Evolutionary conservation across 1,139 yeast species (phyloP).

Genomic region (Yamadazyma taylorii): DNA sequence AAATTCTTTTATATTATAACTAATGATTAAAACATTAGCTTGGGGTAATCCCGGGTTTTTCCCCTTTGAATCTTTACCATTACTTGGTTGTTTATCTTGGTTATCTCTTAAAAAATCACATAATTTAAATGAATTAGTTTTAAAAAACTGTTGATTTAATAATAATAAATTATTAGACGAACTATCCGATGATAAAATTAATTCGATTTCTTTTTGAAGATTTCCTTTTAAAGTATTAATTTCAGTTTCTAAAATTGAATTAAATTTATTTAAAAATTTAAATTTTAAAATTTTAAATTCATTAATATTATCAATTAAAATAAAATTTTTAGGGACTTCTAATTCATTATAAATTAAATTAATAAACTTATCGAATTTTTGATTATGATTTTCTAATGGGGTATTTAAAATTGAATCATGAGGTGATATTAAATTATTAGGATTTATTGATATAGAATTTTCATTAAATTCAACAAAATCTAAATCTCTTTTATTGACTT

Average conservation of each 20-base stretch:
- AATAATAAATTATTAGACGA: constrained; percentile 21
- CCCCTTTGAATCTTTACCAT: constrained; percentile 4
- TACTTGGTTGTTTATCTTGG: constrained; percentile 5
- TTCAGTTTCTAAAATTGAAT: constrained; percentile 32
- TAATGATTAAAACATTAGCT: constrained; percentile 22
- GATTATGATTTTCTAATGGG: constrained; percentile 3
- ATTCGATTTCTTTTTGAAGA: constrained; percentile 35
- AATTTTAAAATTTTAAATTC: constrained; percentile 31
- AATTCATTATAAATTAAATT: constrained; percentile 23
- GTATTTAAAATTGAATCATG: constrained; percentile 1
- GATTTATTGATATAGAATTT: constrained; percentile 15
- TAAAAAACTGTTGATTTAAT: constrained; percentile 26
- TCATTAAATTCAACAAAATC: constrained; percentile 37
- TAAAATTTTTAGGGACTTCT: constrained; percentile 29
- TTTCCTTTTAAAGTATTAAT: constrained; percentile 29
- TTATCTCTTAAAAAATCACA: constrained; percentile 24
- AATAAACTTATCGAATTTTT: constrained; percentile 10
- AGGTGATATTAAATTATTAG: constrained; percentile 13
- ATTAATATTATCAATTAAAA: constrained; percentile 29
- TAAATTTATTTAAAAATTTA: constrained; percentile 20
- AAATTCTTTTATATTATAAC: constrained; percentile 33
- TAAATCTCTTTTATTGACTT: constrained; percentile 39
- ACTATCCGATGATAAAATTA: constrained; percentile 22
- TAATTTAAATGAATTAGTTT: constrained; percentile 29
- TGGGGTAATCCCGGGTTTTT: constrained; percentile 3